These are phyloP conservation scores for Polychaeton citri DNA, from an alignment of 2,329 filamentous ascomycete genomes.

Conservation along the genomic window DNA sequence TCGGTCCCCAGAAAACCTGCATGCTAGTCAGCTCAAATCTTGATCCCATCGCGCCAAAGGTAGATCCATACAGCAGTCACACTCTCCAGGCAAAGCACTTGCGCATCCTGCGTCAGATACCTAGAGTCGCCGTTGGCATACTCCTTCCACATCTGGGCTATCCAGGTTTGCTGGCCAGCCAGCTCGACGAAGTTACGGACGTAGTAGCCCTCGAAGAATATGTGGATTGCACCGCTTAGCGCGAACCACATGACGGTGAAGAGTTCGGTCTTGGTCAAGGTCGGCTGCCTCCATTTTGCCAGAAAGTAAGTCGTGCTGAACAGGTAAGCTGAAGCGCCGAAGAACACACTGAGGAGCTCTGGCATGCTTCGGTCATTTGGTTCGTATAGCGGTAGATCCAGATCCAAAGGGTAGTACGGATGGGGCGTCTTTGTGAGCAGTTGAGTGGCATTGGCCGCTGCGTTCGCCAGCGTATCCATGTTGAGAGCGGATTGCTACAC, in stretches of 20 bases:
- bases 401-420: constrained; percentile 58
- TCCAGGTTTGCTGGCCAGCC: constrained; percentile 54
- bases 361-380: constrained; percentile 51
- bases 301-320: constrained; percentile 44
- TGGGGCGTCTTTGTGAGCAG: constrained; percentile 28
- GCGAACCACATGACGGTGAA: constrained; percentile 61
- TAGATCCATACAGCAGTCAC: no score
- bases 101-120: constrained; percentile 68
- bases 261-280: constrained; percentile 41
- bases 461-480: constrained; percentile 2
- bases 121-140: constrained; percentile 78
- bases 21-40: no score
- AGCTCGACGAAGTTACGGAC: constrained; percentile 54
- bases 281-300: constrained; percentile 40
- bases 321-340: constrained; percentile 41
- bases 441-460: constrained; percentile 1
- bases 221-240: constrained; percentile 59
- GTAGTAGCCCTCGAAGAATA: constrained; percentile 79
- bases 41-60: neutral
- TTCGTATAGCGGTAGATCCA: constrained; percentile 48
- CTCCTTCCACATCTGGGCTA: constrained; percentile 87
- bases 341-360: constrained; percentile 48
- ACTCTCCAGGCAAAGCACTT: constrained; percentile 77
- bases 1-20: constrained; percentile 48
- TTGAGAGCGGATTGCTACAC: neutral